Evolutionary conservation across 2,329 filamentous ascomycete genomes (phyloP).

Genomic region (Raffaelea arxii): DNA sequence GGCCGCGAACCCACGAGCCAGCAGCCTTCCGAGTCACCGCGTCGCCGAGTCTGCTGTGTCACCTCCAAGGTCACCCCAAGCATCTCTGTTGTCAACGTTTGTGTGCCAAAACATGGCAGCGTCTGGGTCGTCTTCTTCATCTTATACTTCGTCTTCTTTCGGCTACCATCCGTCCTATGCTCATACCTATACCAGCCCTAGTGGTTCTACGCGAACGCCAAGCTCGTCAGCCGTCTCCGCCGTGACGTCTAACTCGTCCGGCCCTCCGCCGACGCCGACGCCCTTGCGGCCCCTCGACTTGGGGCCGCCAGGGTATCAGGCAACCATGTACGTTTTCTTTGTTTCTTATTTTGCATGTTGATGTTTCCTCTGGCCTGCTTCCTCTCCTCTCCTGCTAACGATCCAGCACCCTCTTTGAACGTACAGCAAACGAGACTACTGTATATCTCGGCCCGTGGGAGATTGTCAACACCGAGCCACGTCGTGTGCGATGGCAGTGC

Average conservation of each 20-base stretch:
- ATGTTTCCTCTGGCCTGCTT: background rate
- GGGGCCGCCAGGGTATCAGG: constrained; percentile 42
- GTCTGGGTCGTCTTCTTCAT: constrained; percentile 34
- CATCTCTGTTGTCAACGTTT: background rate
- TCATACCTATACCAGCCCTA: constrained; percentile 31
- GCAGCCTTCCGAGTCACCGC: no score
- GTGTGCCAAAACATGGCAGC: constrained; percentile 15
- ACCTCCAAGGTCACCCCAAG: background rate
- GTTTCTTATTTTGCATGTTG: background rate
- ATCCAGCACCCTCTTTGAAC: constrained; percentile 39
- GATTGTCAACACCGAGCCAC: constrained; percentile 34
- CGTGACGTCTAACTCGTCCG: constrained; percentile 28
- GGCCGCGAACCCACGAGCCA: no score
- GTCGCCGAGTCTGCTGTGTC: background rate
- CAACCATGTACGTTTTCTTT: constrained; percentile 35
- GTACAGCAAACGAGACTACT: constrained; percentile 36
- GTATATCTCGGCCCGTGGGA: constrained; percentile 46
- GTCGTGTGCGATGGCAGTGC: constrained; percentile 42
- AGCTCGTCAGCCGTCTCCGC: constrained; percentile 34
- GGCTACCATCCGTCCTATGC: constrained; percentile 30
- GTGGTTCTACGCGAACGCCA: constrained; percentile 36
- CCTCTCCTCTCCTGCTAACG: constrained; percentile 3
- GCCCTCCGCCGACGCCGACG: constrained; percentile 25
- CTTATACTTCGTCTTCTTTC: constrained; percentile 36
- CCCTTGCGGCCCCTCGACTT: constrained; percentile 37